A percentile compares a stretch with the other conserved stretches of the same genome.
Evolutionary conservation across 257 asterid genomes (phyloP).

Genomic region (Ophiorrhiza pumila): DNA sequence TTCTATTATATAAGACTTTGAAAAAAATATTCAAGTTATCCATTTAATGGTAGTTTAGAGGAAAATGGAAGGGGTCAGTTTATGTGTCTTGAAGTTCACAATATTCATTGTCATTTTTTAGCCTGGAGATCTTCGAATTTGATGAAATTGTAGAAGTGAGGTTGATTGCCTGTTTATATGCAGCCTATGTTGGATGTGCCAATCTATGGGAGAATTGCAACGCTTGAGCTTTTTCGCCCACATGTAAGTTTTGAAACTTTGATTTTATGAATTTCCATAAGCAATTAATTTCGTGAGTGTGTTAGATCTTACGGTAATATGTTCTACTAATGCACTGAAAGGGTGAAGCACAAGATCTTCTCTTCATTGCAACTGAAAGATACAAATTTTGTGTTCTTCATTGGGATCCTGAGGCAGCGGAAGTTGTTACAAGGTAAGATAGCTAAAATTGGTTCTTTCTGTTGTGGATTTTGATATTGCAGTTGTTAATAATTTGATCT

Average conservation of each 20-base stretch:
- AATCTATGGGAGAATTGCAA: conserved; percentile 97
- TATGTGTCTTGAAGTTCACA: neutral
- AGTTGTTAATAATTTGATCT: neutral
- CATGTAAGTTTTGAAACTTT: conserved; percentile 58
- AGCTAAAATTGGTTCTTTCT: neutral
- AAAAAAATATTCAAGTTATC: neutral
- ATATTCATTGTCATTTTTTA: neutral
- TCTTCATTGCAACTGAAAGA: conserved; percentile 85
- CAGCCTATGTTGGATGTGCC: conserved; percentile 99
- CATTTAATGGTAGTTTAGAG: neutral
- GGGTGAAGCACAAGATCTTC: conserved; percentile 95
- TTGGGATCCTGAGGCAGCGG: conserved; percentile 79
- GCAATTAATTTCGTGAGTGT: conserved; percentile 5
- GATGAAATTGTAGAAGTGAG: conserved; percentile 7
- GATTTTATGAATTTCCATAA: conserved; percentile 12
- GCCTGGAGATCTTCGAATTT: neutral
- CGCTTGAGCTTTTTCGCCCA: conserved; percentile 96
- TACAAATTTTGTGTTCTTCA: conserved; percentile 88
- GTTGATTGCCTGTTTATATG: conserved; percentile 24
- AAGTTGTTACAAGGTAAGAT: conserved; percentile 73
- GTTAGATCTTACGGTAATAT: conserved; percentile 1
- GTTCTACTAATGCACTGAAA: conserved; percentile 23
- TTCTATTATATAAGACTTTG: too few species aligned
- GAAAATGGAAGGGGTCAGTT: neutral
- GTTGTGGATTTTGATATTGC: neutral